Base-by-base conservation (phyloP, 2,329 filamentous ascomycete species). In the Colletotrichum tamarilloi region DNA sequence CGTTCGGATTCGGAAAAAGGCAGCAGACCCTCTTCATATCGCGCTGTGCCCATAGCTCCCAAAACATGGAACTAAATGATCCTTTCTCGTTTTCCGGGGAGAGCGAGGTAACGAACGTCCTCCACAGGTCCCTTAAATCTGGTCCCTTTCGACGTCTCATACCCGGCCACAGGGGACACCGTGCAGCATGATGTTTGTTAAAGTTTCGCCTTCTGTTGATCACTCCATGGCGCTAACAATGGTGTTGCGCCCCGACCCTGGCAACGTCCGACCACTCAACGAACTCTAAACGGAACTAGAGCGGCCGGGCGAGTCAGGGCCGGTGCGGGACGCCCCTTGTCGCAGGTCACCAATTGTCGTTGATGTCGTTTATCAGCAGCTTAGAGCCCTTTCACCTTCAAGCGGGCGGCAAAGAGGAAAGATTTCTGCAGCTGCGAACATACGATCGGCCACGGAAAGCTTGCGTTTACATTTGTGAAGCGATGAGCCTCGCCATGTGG, bases 231-330 rank as follows among this genome's bases (percentile, higher is more conserved):
- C 32, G n/a, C 38, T 32, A 35, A 24, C 53, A 60, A 62, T 30
- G 62, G 60, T 35, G 16, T 56, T 60, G n/a, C 66, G 65, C 67
- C 55, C 49, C 46, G 35, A 55, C 46, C 66, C 55, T 65, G 49
- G 46, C 30, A 65, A 60, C 22, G 26, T 60, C 60, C 60, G 60
- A 70, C 67, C 67, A 64, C 28, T 24, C 26, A 55, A 65, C 26
- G 46, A 73, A 73, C 70, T 70, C 66, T 70, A 64, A 49, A 28
- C 56, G 49, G 66, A 38, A 57, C 24, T 32, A 60, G 22, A 32
- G 42, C 55, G 55, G 19, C 35, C 60, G 70, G 59, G 46, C 67
- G 67, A 73, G 60, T 73, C 70, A 70, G 67, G 35, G 22, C 35
- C 22, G n/a, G 19, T 38, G 56, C 28, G 35, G 49, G 60, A 65